Base-by-base conservation (phyloP, 2,329 filamentous ascomycete genomes). In the Drechslerella coelobrocha region DNA sequence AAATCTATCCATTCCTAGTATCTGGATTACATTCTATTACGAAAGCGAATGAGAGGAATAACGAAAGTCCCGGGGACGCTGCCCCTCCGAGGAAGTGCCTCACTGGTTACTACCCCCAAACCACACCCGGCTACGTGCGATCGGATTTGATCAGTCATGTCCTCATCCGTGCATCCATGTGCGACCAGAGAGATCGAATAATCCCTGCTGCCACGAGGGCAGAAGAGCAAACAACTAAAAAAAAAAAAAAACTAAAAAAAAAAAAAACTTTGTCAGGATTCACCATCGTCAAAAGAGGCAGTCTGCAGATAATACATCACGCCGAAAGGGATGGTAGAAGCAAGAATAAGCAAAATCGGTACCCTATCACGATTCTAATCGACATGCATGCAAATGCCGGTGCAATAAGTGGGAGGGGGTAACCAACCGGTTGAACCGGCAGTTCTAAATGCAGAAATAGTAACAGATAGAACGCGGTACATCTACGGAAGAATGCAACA, bases 161-260 rank as follows among this genome's bases (percentile, higher is more conserved):
- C 3, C 23, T 14, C 23, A 48, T 5, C 6, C 23, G 17, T 26
- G 19, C 10, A 48, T 19, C 17, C n/a, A 48, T 21, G 43, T 48
- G 17, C 43, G 17, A 48, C 43, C 43, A 21, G 19, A 26, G n/a
- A 21, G 3, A 10, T 19, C 43, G 43, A 14, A n/a, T 14, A 31
- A 69, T 62, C 65, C 65, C 57, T 69, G 65, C 45, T 26, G 65
- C 65, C 65, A 69, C 65, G 65, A 61, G 65, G 65, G 53, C 29
- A 19, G 52, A 19, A 53, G 50, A 27, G 50, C 34, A n/a, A n/a
- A n/a, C n/a, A n/a, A n/a, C n/a, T n/a, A n/a, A n/a, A n/a, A n/a
- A n/a, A n/a, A n/a, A n/a, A n/a, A n/a, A n/a, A n/a, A n/a, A n/a
- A n/a, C n/a, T n/a, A n/a, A n/a, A n/a, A n/a, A n/a, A n/a, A n/a